phyloP scores from a whole-genome alignment of 805 yeast genomes.

The Clavispora santaluciae region DNA sequence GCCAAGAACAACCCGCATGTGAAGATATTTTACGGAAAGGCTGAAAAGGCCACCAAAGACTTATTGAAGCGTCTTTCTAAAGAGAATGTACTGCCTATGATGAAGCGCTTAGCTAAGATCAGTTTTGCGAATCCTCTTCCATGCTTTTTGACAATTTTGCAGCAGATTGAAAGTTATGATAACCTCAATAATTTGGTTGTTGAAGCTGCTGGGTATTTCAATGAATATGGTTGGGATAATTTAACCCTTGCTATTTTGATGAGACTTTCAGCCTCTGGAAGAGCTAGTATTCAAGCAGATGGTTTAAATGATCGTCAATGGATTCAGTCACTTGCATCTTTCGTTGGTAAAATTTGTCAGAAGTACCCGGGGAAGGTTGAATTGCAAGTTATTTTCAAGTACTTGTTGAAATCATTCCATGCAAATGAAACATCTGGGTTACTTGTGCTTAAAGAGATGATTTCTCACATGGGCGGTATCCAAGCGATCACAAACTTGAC shows the following conservation, averaged over 20 bases:
- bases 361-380: conserved; percentile 51
- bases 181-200: conserved; percentile 74
- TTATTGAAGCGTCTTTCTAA: conserved; percentile 76
- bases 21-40: conserved; percentile 55
- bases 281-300: conserved; percentile 65
- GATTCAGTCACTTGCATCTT: conserved; percentile 78
- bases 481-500: conserved; percentile 65
- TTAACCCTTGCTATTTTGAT: conserved; percentile 67
- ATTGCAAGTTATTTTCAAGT: conserved; percentile 55
- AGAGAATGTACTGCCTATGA: conserved; percentile 69
- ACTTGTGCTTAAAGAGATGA: conserved; percentile 60
- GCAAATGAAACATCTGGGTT: conserved; percentile 54
- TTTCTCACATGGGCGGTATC: conserved; percentile 75
- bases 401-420: conserved; percentile 59
- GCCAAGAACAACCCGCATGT: conserved; percentile 53
- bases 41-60: conserved; percentile 76
- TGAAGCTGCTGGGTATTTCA: conserved; percentile 71
- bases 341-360: conserved; percentile 68
- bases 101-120: conserved; percentile 66
- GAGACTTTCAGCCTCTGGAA: conserved; percentile 60
- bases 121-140: conserved; percentile 77
- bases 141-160: conserved; percentile 62
- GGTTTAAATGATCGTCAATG: conserved; percentile 80
- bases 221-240: conserved; percentile 79
- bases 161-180: conserved; percentile 88